A percentile compares a stretch with the other conserved stretches of the same genome.
These are phyloP conservation scores for Serendipita vermifera DNA, from an alignment of 768 basidiomycete species.

Conservation along the genomic window DNA sequence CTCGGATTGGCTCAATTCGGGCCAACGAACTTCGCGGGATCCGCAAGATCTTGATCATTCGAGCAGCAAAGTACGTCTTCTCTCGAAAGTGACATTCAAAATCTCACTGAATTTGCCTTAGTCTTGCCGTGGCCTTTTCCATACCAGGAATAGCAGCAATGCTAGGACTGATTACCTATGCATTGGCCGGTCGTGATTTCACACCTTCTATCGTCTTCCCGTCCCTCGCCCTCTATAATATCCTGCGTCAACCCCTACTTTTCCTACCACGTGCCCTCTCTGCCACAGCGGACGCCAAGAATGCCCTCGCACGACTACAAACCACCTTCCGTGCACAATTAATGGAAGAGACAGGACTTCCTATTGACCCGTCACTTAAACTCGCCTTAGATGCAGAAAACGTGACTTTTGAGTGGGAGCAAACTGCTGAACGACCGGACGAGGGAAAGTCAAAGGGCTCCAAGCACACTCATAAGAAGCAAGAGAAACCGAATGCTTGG, in stretches of 20 bases:
- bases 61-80: slow-evolving; percentile 43
- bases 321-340: slow-evolving; percentile 45
- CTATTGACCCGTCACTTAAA: slow-evolving; percentile 33
- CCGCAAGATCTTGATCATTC: slow-evolving; percentile 43
- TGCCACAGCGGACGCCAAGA: slow-evolving; percentile 49
- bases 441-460: slow-evolving; percentile 14
- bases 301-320: slow-evolving; percentile 41
- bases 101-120: slow-evolving; percentile 22
- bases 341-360: slow-evolving; percentile 29
- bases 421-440: slow-evolving; percentile 19
- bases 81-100: too few species aligned
- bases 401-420: slow-evolving; percentile 56
- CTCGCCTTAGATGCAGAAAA: slow-evolving; percentile 39
- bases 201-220: slow-evolving; percentile 59
- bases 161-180: slow-evolving; percentile 54
- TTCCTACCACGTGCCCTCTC: slow-evolving; percentile 36
- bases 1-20: slow-evolving; percentile 43
- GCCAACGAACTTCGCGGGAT: slow-evolving; percentile 43
- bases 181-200: slow-evolving; percentile 38
- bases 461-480: slow-evolving; percentile 11
- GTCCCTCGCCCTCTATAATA: slow-evolving; percentile 41
- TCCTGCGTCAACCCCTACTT: slow-evolving; percentile 59
- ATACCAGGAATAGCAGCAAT: slow-evolving; percentile 54
- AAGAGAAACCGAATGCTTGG: slow-evolving; percentile 5
- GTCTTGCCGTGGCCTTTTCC: slow-evolving; percentile 42